phyloP scores from a whole-genome alignment of 108 stramenopile species.

The Licmophora abbreviata region DNA sequence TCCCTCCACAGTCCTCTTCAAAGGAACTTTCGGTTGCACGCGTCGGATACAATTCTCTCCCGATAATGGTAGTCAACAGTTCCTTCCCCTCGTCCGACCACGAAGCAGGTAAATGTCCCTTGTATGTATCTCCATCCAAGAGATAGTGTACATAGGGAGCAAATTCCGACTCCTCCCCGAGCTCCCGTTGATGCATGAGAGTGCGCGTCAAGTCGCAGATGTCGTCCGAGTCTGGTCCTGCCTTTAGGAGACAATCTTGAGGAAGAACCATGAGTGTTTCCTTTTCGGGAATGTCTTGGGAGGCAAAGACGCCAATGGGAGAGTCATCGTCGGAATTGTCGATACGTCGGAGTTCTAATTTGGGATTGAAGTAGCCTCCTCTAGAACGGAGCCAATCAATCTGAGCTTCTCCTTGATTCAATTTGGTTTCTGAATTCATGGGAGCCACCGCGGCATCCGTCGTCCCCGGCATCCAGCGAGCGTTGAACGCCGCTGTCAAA shows the following conservation, averaged over 20 bases:
- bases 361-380: slow-evolving; percentile 16
- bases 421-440: too few relatives aligned
- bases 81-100: slow-evolving; percentile 34
- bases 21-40: slow-evolving; percentile 3
- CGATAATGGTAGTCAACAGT: slow-evolving; percentile 21
- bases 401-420: slow-evolving; percentile 8
- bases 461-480: too few relatives aligned
- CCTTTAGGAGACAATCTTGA: not conserved
- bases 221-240: not conserved
- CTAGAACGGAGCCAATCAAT: slow-evolving; percentile 17
- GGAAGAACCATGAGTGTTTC: slow-evolving; percentile 19
- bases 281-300: slow-evolving; percentile 6
- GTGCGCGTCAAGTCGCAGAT: slow-evolving; percentile 2
- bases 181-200: slow-evolving; percentile 6
- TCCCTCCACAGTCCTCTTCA: not conserved
- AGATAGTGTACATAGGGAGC: slow-evolving; percentile 54
- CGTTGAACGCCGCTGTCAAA: too few relatives aligned
- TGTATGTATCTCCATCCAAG: slow-evolving; percentile 24
- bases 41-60: slow-evolving; percentile 4
- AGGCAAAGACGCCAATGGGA: slow-evolving; percentile 19
- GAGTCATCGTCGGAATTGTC: slow-evolving; percentile 10
- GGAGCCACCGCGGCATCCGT: too few relatives aligned
- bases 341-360: slow-evolving; percentile 14
- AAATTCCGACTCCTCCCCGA: slow-evolving; percentile 25
- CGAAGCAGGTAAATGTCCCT: slow-evolving; percentile 27